Base-by-base conservation (phyloP, 1,139 yeast genomes). In the Candida pseudocylindracea region DNA sequence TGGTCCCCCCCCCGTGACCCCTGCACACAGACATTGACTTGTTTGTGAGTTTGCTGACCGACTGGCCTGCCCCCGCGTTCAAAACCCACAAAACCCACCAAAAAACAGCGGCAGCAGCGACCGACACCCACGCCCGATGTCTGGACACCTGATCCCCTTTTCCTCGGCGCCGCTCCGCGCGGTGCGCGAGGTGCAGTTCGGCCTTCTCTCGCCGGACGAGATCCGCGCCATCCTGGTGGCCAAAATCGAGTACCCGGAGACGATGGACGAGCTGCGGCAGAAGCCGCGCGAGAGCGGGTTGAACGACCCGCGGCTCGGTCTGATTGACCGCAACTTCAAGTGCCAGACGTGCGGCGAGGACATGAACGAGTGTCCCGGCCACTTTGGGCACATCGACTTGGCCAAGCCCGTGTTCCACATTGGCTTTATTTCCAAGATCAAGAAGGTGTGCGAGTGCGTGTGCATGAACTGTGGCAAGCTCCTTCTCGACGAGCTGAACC, bases 311-410 rank as follows among this genome's bases (percentile, higher is more conserved):
- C 72, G 96, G 45, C 63, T 91, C 40, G 99, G 99, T 34, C 80
- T 96, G 9, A 88, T 88, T 44, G 99, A 91, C 55, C 72, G 98
- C 52, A 85, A 83, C 51, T 79, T 78, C 63, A 80, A 81, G 58
- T 88, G 99, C 63, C 96, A 85, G 60, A 88, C 99, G 27, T 88
- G 99, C 64, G 93, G 94, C 46, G 98, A 88, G 54, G 94, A 91
- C 47, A 88, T 88, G 95, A 81, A 91, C 37, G 98, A 88, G 51
- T 91, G 99, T 55, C 96, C 96, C 2, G 99, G 99, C 37, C 99
- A 91, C 59, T 91, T 91, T 56, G 99, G 99, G 42, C 98, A 91
- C 50, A 91, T 91, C 38, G 98, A 91, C 51, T 65, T 91, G 41
- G 96, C 98, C 28, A 88, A 85, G 51, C 98, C 99, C 9, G 98